Percentiles rank a stretch among this genome's conserved stretches.
These are phyloP conservation scores for Xylariaceae sp. DNA, from an alignment of 2,329 filamentous ascomycete genomes.

Conservation along the genomic window DNA sequence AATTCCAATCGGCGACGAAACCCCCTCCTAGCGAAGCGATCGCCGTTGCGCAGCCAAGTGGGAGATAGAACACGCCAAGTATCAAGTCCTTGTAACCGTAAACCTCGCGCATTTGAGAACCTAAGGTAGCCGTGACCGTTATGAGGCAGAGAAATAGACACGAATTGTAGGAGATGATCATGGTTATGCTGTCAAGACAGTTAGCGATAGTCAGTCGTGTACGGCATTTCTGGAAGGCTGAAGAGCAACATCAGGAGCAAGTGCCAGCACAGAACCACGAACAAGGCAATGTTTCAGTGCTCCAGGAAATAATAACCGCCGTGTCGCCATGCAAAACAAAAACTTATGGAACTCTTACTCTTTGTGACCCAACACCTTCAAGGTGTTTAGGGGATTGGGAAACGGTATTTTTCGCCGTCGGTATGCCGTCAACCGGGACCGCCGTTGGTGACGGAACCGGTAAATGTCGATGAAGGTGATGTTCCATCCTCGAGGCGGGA, in stretches of 20 bases:
- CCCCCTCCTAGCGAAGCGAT: conserved; percentile 51
- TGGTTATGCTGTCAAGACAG: conserved; percentile 44
- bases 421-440: conserved; percentile 33
- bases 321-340: too few relatives aligned
- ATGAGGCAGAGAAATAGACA: conserved; percentile 54
- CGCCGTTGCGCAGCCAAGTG: conserved; percentile 48
- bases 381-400: conserved; percentile 53
- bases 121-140: conserved; percentile 47
- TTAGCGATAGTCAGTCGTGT: background rate
- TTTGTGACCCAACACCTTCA: conserved; percentile 49
- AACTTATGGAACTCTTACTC: conserved; percentile 6
- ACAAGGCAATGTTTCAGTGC: background rate
- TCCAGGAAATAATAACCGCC: too few relatives aligned
- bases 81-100: conserved; percentile 48
- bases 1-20: conserved; percentile 61
- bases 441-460: conserved; percentile 33
- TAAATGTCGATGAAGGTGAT: conserved; percentile 50
- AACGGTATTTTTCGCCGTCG: conserved; percentile 42
- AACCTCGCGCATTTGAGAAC: conserved; percentile 46
- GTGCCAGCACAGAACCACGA: background rate
- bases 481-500: conserved; percentile 54
- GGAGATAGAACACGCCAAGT: conserved; percentile 51
- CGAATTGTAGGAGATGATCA: conserved; percentile 49
- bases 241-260: background rate
- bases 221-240: background rate